Evolutionary conservation across 352 stramenopile genomes (phyloP).

Genomic region (Globisporangium heterothallicum): DNA sequence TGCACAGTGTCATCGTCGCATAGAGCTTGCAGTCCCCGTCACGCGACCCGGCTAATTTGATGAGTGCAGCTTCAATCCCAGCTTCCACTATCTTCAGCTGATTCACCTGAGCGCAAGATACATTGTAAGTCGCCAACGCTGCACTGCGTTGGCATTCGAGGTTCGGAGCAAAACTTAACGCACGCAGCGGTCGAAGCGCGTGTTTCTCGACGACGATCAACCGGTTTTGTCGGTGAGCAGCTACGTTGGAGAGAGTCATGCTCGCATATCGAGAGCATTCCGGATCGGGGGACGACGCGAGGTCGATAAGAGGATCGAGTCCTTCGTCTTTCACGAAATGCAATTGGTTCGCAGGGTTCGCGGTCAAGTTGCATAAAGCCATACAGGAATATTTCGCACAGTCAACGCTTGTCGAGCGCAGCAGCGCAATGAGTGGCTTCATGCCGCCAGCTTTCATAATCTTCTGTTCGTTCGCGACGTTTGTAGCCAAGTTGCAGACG

Average conservation of each 20-base stretch:
- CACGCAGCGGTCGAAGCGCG: slow-evolving; percentile 71
- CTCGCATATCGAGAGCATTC: slow-evolving; percentile 87
- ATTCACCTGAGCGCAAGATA: slow-evolving; percentile 90
- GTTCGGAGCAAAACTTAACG: slow-evolving; percentile 72
- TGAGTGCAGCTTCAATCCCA: slow-evolving; percentile 83
- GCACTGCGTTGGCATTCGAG: slow-evolving; percentile 90
- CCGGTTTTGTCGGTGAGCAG: slow-evolving; percentile 85
- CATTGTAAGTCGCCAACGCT: slow-evolving; percentile 93
- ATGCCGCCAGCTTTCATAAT: slow-evolving; percentile 77
- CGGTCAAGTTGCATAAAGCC: slow-evolving; percentile 94
- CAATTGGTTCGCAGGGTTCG: slow-evolving; percentile 86
- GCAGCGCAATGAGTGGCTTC: slow-evolving; percentile 50
- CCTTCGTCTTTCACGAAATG: slow-evolving; percentile 83
- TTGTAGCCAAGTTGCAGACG: slow-evolving; percentile 83
- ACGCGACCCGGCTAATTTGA: slow-evolving; percentile 71
- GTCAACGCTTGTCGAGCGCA: slow-evolving; percentile 44
- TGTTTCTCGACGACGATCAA: slow-evolving; percentile 85
- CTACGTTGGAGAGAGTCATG: slow-evolving; percentile 94
- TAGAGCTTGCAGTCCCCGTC: slow-evolving; percentile 94
- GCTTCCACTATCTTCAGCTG: slow-evolving; percentile 88
- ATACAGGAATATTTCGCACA: slow-evolving; percentile 89
- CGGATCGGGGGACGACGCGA: slow-evolving; percentile 57
- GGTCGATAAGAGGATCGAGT: slow-evolving; percentile 72
- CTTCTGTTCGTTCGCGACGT: slow-evolving; percentile 61
- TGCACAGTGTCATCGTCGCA: slow-evolving; percentile 93